Evolutionary conservation across 2,329 filamentous ascomycete species (phyloP).

Genomic region (Xylariomycetidae sp.): DNA sequence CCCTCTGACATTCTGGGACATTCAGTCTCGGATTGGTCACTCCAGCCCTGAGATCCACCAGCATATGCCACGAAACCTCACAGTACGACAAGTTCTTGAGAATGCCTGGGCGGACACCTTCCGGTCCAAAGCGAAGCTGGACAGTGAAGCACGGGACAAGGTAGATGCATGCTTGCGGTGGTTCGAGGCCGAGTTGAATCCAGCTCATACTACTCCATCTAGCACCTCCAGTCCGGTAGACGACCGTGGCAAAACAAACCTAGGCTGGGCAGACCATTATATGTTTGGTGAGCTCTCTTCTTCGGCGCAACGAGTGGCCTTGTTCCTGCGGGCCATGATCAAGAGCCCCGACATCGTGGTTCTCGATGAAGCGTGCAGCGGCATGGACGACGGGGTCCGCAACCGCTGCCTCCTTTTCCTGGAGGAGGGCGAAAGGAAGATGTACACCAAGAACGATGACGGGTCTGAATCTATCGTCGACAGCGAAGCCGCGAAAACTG

Average conservation of each 20-base stretch:
- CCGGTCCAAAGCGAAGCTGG: constrained; percentile 62
- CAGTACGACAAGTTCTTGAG: constrained; percentile 70
- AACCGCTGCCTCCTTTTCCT: constrained; percentile 85
- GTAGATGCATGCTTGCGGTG: constrained; percentile 68
- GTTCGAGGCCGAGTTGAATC: constrained; percentile 77
- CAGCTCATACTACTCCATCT: constrained; percentile 30
- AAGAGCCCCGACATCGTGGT: constrained; percentile 79
- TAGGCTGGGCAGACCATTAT: constrained; percentile 62
- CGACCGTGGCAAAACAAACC: constrained; percentile 13
- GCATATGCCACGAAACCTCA: constrained; percentile 78
- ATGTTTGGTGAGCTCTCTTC: constrained; percentile 74
- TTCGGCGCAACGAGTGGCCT: constrained; percentile 74
- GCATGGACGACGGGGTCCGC: constrained; percentile 76
- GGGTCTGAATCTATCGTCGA: constrained; percentile 34
- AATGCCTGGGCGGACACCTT: constrained; percentile 92
- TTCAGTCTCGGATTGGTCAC: constrained; percentile 86
- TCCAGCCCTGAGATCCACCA: constrained; percentile 91
- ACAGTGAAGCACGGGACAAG: constrained; percentile 47
- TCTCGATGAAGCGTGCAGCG: constrained; percentile 82
- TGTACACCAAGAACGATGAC: constrained; percentile 30
- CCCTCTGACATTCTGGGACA: constrained; percentile 86
- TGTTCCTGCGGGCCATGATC: constrained; percentile 78
- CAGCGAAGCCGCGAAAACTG: constrained; percentile 40
- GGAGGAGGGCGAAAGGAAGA: constrained; percentile 54
- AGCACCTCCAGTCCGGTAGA: constrained; percentile 6